Conservation (phyloP, 148 eudicot species). For the Amaranthus hypochondriacus region DNA sequence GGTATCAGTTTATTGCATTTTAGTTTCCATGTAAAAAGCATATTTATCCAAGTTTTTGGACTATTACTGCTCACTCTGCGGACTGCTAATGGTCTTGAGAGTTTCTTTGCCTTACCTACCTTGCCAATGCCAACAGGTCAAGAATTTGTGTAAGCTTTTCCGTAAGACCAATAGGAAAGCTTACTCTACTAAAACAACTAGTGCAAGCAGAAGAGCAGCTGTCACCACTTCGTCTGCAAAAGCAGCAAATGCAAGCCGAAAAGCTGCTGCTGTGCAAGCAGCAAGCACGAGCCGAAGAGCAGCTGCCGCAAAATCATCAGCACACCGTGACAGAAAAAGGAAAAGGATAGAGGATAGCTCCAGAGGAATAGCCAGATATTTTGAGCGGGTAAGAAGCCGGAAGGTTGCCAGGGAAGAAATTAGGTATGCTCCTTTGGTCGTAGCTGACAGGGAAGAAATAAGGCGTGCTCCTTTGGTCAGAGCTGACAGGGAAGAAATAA, state of each 20-base stretch:
- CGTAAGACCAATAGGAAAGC: slow-evolving; percentile 38
- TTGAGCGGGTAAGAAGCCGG: slow-evolving; percentile 27
- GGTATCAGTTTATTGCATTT: slow-evolving; percentile 33
- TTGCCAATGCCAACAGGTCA: slow-evolving; percentile 43
- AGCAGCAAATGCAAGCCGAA: no score
- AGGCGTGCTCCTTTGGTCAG: slow-evolving; percentile 2
- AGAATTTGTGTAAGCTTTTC: slow-evolving; percentile 71
- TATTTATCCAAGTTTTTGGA: not conserved
- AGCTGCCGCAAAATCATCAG: slow-evolving; percentile 9
- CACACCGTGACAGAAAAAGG: slow-evolving; percentile 25
- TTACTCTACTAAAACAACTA: slow-evolving; percentile 12
- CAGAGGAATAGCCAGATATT: slow-evolving; percentile 8
- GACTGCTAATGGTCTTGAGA: not conserved
- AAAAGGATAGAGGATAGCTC: slow-evolving; percentile 19
- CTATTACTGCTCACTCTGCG: not conserved
- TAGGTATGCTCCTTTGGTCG: slow-evolving; percentile 22
- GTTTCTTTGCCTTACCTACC: not conserved
- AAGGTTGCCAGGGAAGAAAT: slow-evolving; percentile 21
- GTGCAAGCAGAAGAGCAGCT: no score
- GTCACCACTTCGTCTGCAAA: no score
- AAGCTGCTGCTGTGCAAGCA: not conserved
- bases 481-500: slow-evolving; percentile 11
- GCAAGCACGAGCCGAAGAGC: slow-evolving; percentile 17
- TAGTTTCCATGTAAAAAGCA: not conserved
- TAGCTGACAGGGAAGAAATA: slow-evolving; percentile 5